A percentile compares a stretch with the other conserved stretches of the same genome.
Conservation (phyloP, 768 basidiomycete species). For the Collybiopsis confluens region DNA sequence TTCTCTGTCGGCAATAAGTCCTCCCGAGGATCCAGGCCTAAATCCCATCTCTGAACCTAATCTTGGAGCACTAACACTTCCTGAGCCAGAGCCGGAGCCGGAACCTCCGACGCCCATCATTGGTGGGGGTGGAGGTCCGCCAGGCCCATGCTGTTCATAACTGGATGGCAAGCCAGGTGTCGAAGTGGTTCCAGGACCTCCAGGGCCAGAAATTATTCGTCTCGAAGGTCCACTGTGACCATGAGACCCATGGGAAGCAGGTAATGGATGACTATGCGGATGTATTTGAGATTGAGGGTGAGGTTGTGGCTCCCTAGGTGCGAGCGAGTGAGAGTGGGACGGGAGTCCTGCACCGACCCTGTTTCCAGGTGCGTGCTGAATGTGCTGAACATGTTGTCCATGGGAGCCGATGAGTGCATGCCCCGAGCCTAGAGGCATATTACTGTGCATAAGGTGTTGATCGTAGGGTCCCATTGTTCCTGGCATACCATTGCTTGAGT, state of each 20-base stretch:
- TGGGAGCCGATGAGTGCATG: no score
- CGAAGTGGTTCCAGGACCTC: background rate
- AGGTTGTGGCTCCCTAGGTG: no score
- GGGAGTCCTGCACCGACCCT: background rate
- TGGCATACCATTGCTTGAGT: background rate
- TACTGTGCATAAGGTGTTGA: background rate
- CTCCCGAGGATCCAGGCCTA: background rate
- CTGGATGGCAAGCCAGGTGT: background rate
- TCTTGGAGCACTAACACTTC: no score
- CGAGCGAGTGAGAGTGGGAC: background rate
- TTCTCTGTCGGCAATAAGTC: background rate
- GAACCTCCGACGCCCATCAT: no score
- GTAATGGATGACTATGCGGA: no score
- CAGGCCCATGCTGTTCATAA: no score
- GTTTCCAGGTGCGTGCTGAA: background rate
- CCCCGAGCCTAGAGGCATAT: background rate
- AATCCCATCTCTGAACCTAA: background rate
- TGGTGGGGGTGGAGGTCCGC: no score
- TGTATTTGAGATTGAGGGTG: no score
- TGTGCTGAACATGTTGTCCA: no score
- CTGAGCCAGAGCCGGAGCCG: no score
- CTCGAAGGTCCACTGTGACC: background rate
- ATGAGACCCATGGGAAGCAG: background rate
- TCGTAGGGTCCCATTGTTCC: background rate
- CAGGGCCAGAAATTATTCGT: no score